Conservation (phyloP, 352 stramenopile species). For the Phytopythium sindhum region DNA sequence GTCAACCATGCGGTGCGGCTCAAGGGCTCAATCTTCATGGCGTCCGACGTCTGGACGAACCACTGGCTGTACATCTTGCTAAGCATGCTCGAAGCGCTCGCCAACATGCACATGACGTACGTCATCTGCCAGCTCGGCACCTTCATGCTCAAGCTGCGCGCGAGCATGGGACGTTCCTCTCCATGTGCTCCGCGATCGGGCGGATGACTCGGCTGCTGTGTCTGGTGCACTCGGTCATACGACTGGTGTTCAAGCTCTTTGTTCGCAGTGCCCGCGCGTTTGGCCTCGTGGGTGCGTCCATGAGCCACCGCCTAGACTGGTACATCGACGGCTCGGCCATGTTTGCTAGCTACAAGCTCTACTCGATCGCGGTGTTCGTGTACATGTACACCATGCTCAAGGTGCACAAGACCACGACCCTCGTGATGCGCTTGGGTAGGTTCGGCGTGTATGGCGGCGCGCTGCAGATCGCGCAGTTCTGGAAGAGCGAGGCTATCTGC, state of each 20-base stretch:
- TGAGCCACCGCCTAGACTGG: slow-evolving; percentile 10
- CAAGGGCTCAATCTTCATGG: slow-evolving; percentile 25
- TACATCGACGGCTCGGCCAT: slow-evolving; percentile 21
- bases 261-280: slow-evolving; percentile 9
- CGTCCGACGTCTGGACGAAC: slow-evolving; percentile 41
- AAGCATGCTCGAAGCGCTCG: slow-evolving; percentile 32
- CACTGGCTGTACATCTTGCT: slow-evolving; percentile 42
- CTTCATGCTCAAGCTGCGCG: slow-evolving; percentile 27
- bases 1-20: slow-evolving; percentile 11
- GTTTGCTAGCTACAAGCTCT: slow-evolving; percentile 32
- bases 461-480: slow-evolving; percentile 19
- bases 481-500: slow-evolving; percentile 27
- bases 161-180: slow-evolving; percentile 30
- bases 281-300: slow-evolving; percentile 4
- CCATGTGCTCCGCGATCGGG: slow-evolving; percentile 26
- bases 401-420: slow-evolving; percentile 14
- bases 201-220: slow-evolving; percentile 36
- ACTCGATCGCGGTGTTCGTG: slow-evolving; percentile 18
- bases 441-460: slow-evolving; percentile 17
- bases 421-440: slow-evolving; percentile 19
- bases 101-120: slow-evolving; percentile 29
- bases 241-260: slow-evolving; percentile 10
- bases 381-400: slow-evolving; percentile 18
- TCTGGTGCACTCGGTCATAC: slow-evolving; percentile 22
- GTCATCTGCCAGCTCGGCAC: slow-evolving; percentile 26